Evolutionary conservation across 257 asterid genomes (phyloP).

Genomic region (Solanum paucissectum): DNA sequence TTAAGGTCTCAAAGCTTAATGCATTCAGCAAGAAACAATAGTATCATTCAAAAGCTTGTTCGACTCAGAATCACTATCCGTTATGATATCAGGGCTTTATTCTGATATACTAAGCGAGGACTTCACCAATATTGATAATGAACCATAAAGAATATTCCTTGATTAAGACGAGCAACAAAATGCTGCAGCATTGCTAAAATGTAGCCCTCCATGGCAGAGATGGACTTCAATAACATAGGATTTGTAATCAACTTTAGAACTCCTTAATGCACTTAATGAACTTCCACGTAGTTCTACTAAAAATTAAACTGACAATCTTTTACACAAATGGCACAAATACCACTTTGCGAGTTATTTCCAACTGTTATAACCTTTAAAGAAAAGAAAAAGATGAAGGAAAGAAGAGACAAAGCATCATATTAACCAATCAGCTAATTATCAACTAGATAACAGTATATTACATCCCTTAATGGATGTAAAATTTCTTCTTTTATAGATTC

Average conservation of each 20-base stretch:
- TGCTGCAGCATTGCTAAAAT: neutral
- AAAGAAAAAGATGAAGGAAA: neutral
- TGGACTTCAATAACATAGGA: neutral
- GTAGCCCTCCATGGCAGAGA: neutral
- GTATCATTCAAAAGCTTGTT: neutral
- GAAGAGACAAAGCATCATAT: neutral
- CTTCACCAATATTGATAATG: neutral
- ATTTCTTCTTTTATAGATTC: neutral
- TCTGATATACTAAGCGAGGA: neutral
- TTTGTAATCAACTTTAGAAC: neutral
- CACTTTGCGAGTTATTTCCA: neutral
- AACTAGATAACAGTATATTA: neutral
- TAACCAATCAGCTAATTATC: neutral
- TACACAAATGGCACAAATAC: neutral
- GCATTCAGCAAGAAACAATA: neutral
- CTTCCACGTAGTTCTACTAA: neutral
- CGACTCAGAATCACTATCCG: neutral
- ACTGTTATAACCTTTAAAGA: neutral
- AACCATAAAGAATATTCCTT: neutral
- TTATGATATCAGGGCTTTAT: neutral
- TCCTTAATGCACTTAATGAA: neutral
- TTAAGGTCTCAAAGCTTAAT: neutral
- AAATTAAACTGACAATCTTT: neutral
- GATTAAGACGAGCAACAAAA: neutral
- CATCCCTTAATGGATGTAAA: neutral